These are phyloP conservation scores for Madurella mycetomatis DNA, from an alignment of 2,329 filamentous ascomycete species.

Conservation along the genomic window DNA sequence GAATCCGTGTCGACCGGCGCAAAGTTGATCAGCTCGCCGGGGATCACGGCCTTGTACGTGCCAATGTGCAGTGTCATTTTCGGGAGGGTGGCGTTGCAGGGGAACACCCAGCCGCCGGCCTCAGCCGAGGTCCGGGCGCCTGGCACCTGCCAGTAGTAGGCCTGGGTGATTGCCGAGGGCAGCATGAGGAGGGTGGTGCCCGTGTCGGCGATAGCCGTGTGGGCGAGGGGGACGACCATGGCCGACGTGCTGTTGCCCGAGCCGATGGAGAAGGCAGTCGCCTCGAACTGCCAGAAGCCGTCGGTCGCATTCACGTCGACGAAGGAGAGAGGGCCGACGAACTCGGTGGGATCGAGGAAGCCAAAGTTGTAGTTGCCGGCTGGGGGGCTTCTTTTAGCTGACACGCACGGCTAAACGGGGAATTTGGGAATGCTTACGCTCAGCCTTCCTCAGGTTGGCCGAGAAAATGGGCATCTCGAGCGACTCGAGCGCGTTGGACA, in stretches of 20 bases:
- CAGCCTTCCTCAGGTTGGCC: slow-evolving; percentile 34
- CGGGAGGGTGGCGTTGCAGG: slow-evolving; percentile 27
- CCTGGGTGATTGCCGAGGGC: slow-evolving; percentile 43
- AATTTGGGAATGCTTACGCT: slow-evolving; percentile 27
- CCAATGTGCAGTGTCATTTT: slow-evolving; percentile 42
- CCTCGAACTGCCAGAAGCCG: slow-evolving; percentile 60
- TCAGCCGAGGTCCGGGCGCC: slow-evolving; percentile 40
- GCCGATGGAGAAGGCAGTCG: slow-evolving; percentile 47
- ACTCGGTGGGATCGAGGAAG: slow-evolving; percentile 52
- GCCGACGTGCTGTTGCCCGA: slow-evolving; percentile 1
- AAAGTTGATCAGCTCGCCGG: slow-evolving; percentile 43
- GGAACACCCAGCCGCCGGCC: slow-evolving; percentile 45
- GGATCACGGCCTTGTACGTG: slow-evolving; percentile 43
- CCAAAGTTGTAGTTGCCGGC: slow-evolving; percentile 37
- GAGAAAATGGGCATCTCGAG: slow-evolving; percentile 34
- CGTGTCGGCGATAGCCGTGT: slow-evolving; percentile 59
- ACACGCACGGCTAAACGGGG: slow-evolving; percentile 29
- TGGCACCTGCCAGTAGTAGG: slow-evolving; percentile 54
- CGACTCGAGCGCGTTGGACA: slow-evolving; percentile 33
- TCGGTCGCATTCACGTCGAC: slow-evolving; percentile 48
- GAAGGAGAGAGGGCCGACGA: slow-evolving; percentile 54
- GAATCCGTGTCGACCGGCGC: slow-evolving; percentile 43
- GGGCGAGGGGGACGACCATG: slow-evolving; percentile 32
- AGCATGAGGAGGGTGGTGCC: slow-evolving; percentile 61
- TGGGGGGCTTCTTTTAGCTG: slow-evolving; percentile 30